These are phyloP conservation scores for Actinidia polygama DNA, from an alignment of 179 eudicot species.

Conservation along the genomic window DNA sequence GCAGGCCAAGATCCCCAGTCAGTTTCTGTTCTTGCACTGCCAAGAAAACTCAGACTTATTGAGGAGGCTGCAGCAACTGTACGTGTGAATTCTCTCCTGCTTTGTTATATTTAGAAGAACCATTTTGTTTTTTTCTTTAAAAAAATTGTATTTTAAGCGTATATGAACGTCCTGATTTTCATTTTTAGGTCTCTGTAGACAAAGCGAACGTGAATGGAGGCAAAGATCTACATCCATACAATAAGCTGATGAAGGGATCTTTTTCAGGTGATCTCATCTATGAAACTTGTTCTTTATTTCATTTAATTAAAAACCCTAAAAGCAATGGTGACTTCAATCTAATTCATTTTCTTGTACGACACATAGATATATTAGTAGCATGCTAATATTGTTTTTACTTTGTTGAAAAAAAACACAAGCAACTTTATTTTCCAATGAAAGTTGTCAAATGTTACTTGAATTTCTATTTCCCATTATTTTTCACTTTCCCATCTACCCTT, in stretches of 20 bases:
- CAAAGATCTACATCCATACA: constrained; percentile 19
- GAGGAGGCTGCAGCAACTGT: constrained; percentile 23
- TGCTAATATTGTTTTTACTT: neutral
- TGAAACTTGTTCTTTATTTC: too few relatives aligned
- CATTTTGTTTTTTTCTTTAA: neutral
- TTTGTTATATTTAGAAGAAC: neutral
- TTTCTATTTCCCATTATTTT: too few relatives aligned
- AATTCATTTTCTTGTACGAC: neutral
- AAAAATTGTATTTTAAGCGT: too few relatives aligned
- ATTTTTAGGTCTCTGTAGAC: neutral
- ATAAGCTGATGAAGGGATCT: constrained; percentile 12
- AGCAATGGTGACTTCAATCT: neutral
- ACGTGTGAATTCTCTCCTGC: neutral
- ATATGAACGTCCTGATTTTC: neutral
- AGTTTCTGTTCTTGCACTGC: constrained; percentile 8
- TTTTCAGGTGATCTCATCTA: constrained; percentile 27
- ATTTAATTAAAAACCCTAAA: neutral
- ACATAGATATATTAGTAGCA: neutral
- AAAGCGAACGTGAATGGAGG: constrained; percentile 6
- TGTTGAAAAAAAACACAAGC: neutral
- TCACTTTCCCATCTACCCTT: too few relatives aligned
- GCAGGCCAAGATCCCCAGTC: constrained; percentile 20
- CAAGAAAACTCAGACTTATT: constrained; percentile 38
- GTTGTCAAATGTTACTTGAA: too few relatives aligned
- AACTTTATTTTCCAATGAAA: neutral